Evolutionary conservation across 2,329 filamentous ascomycete genomes (phyloP), one percentile per base, ranked within the genome.

Genomic region (Mariannaea elegans): DNA sequence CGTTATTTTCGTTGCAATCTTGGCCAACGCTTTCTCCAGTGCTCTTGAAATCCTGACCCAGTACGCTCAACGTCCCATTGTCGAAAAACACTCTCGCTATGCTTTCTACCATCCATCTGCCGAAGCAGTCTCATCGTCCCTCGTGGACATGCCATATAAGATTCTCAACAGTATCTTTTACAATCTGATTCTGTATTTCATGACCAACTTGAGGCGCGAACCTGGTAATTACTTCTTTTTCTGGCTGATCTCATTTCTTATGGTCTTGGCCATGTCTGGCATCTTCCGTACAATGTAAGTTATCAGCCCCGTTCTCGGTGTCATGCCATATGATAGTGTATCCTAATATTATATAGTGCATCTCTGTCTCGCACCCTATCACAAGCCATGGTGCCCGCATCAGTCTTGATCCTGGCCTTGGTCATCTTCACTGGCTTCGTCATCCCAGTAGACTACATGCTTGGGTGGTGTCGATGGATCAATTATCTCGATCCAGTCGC

Each of bases 381-480:
- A 0, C 78, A 81, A 63, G 79, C 80, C 36, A 75, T 81, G 72
- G 78, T 76, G 13, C 77, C 77, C 0, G 74, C 78, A 0, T 76
- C 77, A 2, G 64, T 82, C 9, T 65, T 82, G 14, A 68, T 71
- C n/a, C 65, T 74, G 7, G 71, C 70, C 13, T 60, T 77, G 1
- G 68, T 76, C 34, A 67, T 76, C 38, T 77, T 75, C 67, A 85
- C 85, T 3, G 85, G 82, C 58, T 85, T 88, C 61, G 72, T 77
- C 19, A 76, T 81, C 14, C 73, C 74, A 0, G 64, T 69, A 2
- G 67, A 73, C 14, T 73, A 75, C 71, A 90, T 87, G 86, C 80
- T 86, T 16, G 85, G 82, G 1, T 92, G 88, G 87, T 85, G 85
- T 45, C 78, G 86, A 24, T 91, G 89, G 89, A 88, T 91, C 63